These are phyloP conservation scores for Eremothecium gossypii DNA, from an alignment of 1,139 yeast species.

Conservation along the genomic window DNA sequence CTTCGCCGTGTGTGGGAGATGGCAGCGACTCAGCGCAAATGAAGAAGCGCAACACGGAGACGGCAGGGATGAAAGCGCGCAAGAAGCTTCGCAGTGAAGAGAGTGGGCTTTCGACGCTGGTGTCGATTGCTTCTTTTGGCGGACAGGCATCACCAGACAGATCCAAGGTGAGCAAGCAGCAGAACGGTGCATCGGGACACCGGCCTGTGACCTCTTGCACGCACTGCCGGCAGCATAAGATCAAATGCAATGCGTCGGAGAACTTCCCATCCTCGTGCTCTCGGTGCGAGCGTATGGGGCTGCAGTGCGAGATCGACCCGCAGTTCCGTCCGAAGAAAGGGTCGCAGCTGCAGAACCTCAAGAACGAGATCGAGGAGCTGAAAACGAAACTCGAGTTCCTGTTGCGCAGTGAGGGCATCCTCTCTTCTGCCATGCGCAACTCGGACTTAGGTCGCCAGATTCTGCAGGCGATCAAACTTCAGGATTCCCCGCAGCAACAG, in stretches of 20 bases:
- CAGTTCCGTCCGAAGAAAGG: conserved; percentile 88
- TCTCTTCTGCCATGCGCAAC: conserved; percentile 50
- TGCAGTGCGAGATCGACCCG: conserved; percentile 84
- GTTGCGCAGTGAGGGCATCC: conserved; percentile 58
- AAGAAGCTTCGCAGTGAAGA: too few relatives aligned
- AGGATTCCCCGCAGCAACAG: conserved; percentile 8
- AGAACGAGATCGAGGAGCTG: conserved; percentile 77
- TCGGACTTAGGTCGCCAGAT: conserved; percentile 16
- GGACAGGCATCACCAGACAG: not conserved
- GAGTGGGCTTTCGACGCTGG: too few relatives aligned
- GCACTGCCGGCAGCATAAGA: conserved; percentile 90
- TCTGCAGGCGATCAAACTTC: conserved; percentile 13
- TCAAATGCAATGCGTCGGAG: conserved; percentile 84
- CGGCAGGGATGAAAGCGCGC: too few relatives aligned
- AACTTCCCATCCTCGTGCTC: conserved; percentile 77
- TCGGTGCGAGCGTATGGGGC: conserved; percentile 69
- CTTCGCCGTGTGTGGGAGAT: too few relatives aligned
- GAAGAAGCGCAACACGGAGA: too few relatives aligned
- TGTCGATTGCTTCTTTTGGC: not conserved
- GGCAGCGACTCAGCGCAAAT: too few relatives aligned
- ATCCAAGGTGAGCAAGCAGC: conserved; percentile 1
- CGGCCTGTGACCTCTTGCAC: conserved; percentile 91
- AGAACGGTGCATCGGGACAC: conserved; percentile 38
- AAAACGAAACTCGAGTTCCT: conserved; percentile 69
- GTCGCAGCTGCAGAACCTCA: conserved; percentile 72